Percentiles rank a stretch among this genome's conserved stretches.
Evolutionary conservation across 1,139 yeast genomes (phyloP).

Genomic region (Yamadazyma blattariae): DNA sequence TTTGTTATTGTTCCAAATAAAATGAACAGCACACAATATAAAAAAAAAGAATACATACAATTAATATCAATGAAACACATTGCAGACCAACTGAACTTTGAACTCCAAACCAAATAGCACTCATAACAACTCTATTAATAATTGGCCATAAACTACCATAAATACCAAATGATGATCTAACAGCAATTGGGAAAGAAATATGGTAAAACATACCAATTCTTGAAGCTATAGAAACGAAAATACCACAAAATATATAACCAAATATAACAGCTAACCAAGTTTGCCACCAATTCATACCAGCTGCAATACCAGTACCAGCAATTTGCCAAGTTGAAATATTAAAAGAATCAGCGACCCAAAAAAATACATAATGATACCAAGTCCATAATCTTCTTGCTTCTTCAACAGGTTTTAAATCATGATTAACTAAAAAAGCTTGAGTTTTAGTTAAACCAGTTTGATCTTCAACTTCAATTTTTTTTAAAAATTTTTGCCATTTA

Average conservation of each 20-base stretch:
- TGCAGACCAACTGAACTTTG: slow-evolving; percentile 83
- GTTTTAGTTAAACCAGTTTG: slow-evolving; percentile 36
- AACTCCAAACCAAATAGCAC: slow-evolving; percentile 80
- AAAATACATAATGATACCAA: slow-evolving; percentile 74
- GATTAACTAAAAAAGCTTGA: slow-evolving; percentile 64
- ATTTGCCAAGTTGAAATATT: slow-evolving; percentile 87
- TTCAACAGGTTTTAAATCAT: slow-evolving; percentile 77
- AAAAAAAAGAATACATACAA: no score
- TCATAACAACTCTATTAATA: slow-evolving; percentile 76
- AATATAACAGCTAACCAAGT: slow-evolving; percentile 85
- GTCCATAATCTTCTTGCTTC: slow-evolving; percentile 68
- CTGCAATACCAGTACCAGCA: slow-evolving; percentile 75
- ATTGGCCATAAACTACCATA: slow-evolving; percentile 82
- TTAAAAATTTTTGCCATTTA: slow-evolving; percentile 16
- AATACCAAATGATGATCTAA: slow-evolving; percentile 72
- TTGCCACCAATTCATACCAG: slow-evolving; percentile 79
- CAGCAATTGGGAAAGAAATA: slow-evolving; percentile 73
- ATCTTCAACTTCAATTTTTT: slow-evolving; percentile 23
- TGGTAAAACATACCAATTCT: slow-evolving; percentile 74
- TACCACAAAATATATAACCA: slow-evolving; percentile 60
- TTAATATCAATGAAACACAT: slow-evolving; percentile 70
- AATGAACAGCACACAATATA: no score
- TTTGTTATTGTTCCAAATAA: no score
- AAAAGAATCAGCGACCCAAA: slow-evolving; percentile 87
- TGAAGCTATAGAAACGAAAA: slow-evolving; percentile 62